Percentiles rank a stretch among this genome's conserved stretches.
Conservation (phyloP, 805 yeast species). For the Wickerhamiella cacticola region DNA sequence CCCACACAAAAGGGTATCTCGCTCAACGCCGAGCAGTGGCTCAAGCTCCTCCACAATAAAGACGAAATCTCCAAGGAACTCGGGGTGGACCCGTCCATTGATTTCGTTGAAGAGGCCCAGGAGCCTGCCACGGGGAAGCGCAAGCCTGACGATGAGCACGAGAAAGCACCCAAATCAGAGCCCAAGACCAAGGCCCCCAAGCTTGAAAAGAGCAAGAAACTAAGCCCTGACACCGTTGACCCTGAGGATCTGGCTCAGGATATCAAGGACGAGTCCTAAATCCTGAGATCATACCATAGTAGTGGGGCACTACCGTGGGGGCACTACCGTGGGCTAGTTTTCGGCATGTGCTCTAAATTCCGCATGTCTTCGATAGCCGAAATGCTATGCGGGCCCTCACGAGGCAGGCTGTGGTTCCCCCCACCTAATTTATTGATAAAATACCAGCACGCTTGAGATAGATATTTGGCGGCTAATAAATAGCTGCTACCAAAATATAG, state of each 20-base stretch:
- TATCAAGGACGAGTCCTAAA: background rate
- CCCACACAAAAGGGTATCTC: conserved; percentile 63
- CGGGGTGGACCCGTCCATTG: background rate
- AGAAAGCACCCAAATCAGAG: background rate
- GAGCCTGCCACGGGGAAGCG: background rate
- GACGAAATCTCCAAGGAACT: conserved; percentile 14
- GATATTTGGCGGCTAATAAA: no score
- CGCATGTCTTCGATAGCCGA: no score
- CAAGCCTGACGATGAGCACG: background rate
- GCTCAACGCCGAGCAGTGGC: conserved; percentile 18
- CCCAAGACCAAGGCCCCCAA: background rate
- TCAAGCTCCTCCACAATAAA: conserved; percentile 9
- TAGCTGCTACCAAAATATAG: no score
- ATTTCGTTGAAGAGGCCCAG: background rate
- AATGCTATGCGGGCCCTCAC: no score
- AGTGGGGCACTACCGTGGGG: no score
- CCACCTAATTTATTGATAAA: no score
- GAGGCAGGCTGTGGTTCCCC: no score
- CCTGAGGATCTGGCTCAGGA: conserved; percentile 1
- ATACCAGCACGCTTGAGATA: no score
- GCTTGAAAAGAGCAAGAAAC: background rate
- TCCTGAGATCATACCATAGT: no score
- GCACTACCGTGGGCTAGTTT: no score
- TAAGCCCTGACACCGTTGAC: background rate
- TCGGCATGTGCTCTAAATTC: no score